Base-by-base conservation (phyloP, 768 basidiomycete genomes). In the Russula compacta region DNA sequence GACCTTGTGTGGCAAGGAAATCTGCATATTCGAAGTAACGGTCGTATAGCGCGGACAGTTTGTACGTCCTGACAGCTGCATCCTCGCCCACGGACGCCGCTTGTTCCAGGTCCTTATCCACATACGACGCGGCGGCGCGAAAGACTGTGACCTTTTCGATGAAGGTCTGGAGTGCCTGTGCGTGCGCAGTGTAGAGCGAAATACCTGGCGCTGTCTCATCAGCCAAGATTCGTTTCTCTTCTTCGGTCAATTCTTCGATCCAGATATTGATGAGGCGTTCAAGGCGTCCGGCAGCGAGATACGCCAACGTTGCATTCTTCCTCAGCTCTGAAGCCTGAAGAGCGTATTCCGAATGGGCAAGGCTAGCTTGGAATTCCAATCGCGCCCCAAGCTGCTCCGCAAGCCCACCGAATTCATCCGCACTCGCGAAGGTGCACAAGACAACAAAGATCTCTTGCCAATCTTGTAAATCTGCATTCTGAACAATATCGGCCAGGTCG, bases 361-460 rank as follows among this genome's bases (percentile, higher is more conserved):
- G 70, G 17, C 79, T 82, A 66, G 81, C 89, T 71, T 90, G 87
- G 77, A 87, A 92, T 71, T 98, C 95, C 49, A 98, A 80, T 14
- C 95, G 78, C 57, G 87, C 83, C 7, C 95, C 95, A 42, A 99
- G 84, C 71, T 95, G 91, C 72, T 98, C 95, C 1, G 88, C 86
- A 7, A 99, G 79, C n/a, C 81, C 78, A 11, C 86, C 74, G 68
- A 98, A 98, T 69, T 98, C 93, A 17, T 91, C 87, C 59, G 82
- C 74, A 53, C 75, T 81, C 1, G 95, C 92, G 73, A 95, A 99
- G 0, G 95, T 98, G 76, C 95, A 98, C 10, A 98, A 72, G 12
- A 99, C 91, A 40, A 95, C 95, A 66, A 98, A 98, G 55, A 95
- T 91, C 73, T 97, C 95, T 60, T 87, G 84, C 95, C 95, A 98